Percentiles rank a stretch among this genome's conserved stretches.
phyloP scores from a whole-genome alignment of 1,284 basidiomycete species.

The Fistulinella cinereoalba region DNA sequence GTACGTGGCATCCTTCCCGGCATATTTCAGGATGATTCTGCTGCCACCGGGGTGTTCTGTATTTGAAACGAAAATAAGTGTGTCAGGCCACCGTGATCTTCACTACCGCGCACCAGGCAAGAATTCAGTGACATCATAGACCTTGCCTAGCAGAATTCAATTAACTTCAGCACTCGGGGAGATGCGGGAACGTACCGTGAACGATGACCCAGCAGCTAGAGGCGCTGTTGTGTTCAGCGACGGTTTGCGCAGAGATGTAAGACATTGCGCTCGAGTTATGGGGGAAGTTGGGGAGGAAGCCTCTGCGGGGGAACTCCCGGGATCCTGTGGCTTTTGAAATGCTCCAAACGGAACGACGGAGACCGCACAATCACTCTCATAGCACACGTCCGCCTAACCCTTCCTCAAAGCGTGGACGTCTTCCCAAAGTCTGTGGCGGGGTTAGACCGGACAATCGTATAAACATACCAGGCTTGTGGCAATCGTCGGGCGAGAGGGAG shows the following conservation, averaged over 20 bases:
- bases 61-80: slow-evolving; percentile 1
- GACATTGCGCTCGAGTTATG: slow-evolving; percentile 7
- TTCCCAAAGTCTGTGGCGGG: slow-evolving; percentile 11
- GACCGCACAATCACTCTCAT: slow-evolving; percentile 6
- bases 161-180: background rate
- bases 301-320: background rate
- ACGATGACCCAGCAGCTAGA: slow-evolving; percentile 73
- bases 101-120: slow-evolving; percentile 42
- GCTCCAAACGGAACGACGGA: slow-evolving; percentile 16
- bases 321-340: slow-evolving; percentile 13
- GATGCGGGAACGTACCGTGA: slow-evolving; percentile 45
- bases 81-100: slow-evolving; percentile 4
- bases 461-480: background rate
- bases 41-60: slow-evolving; percentile 54
- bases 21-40: slow-evolving; percentile 65
- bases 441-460: slow-evolving; percentile 20
- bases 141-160: slow-evolving; percentile 43
- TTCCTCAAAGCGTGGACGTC: background rate
- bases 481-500: background rate
- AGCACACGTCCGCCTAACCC: slow-evolving; percentile 6
- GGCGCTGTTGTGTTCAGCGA: slow-evolving; percentile 43
- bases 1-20: slow-evolving; percentile 72
- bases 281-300: background rate
- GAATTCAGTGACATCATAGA: slow-evolving; percentile 73
- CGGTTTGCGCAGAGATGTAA: slow-evolving; percentile 26